Evolutionary conservation across 2,329 filamentous ascomycete genomes (phyloP).

Genomic region (Clarireedia paspali): DNA sequence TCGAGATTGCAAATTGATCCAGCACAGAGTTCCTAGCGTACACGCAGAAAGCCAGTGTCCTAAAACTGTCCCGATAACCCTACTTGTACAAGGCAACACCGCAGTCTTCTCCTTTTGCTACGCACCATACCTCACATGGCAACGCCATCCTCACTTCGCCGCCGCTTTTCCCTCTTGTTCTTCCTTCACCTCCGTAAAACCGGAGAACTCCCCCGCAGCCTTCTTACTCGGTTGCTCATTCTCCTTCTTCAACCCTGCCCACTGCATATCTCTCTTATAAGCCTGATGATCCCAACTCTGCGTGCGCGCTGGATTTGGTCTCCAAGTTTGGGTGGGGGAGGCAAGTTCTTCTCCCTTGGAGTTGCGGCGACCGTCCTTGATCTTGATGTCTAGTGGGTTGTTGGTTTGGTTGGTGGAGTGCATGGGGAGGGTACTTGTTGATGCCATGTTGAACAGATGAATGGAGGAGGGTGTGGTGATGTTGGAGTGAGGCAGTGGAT

Average conservation of each 20-base stretch:
- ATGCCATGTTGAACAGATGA: not conserved
- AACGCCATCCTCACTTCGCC: not conserved
- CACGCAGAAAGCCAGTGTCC: too few species aligned
- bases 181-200: constrained; percentile 11
- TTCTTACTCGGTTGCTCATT: not conserved
- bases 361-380: constrained; percentile 22
- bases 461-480: not conserved
- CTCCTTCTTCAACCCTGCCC: constrained; percentile 10
- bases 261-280: constrained; percentile 19
- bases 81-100: too few species aligned
- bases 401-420: not conserved
- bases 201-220: not conserved
- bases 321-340: constrained; percentile 21
- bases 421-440: not conserved
- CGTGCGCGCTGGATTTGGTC: constrained; percentile 16
- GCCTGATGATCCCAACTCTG: constrained; percentile 27
- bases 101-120: too few species aligned
- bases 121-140: not conserved
- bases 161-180: constrained; percentile 3
- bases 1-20: too few species aligned
- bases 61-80: too few species aligned
- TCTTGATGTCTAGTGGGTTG: not conserved
- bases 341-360: constrained; percentile 17
- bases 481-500: not conserved
- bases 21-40: too few species aligned